Evolutionary conservation across 1,139 yeast genomes (phyloP), one percentile per base, ranked within the genome.

Genomic region (Pneumocystis wakefieldiae): DNA sequence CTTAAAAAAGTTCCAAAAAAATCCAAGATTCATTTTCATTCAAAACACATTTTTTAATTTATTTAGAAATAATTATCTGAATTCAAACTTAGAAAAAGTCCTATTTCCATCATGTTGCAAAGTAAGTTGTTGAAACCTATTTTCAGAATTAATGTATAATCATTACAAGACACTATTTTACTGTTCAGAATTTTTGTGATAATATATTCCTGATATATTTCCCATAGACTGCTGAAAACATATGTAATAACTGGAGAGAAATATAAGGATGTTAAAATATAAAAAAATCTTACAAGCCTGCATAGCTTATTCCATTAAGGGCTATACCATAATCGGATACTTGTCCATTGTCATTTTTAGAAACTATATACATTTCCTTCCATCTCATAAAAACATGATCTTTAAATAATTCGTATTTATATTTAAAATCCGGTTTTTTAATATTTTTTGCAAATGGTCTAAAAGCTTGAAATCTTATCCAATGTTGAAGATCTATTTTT

Each of bases 381-480:
- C 59, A 57, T 37, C 59, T 37, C 59, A 57, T 57, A 29, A 57
- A 57, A 39, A 57, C 59, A 29, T 37, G 42, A 39, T 57, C 59
- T 24, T 57, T 57, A 39, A 48, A 48, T 24, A 37, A 37, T 57
- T 39, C 42, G 29, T 37, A 57, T 37, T 57, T 39, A 39, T 28
- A 57, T 37, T 37, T 39, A 24, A 57, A 57, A 19, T 37, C 59
- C 6, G 59, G 59, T 10, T 57, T 57, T 39, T 57, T 57, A 39
- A 57, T 39, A 39, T 57, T 37, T 39, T 57, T 57, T 19, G 29
- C 42, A 24, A 39, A 39, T 19, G 42, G 59, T 37, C 29, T 39
- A 39, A 57, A 57, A 39, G 59, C 59, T 19, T 37, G 59, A 24
- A 57, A 57, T 29, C 38, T 57, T 39, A 57, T 39, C 59, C 59